Evolutionary conservation across 1,284 basidiomycete genomes (phyloP).

Genomic region (Laetiporus sulphureus): DNA sequence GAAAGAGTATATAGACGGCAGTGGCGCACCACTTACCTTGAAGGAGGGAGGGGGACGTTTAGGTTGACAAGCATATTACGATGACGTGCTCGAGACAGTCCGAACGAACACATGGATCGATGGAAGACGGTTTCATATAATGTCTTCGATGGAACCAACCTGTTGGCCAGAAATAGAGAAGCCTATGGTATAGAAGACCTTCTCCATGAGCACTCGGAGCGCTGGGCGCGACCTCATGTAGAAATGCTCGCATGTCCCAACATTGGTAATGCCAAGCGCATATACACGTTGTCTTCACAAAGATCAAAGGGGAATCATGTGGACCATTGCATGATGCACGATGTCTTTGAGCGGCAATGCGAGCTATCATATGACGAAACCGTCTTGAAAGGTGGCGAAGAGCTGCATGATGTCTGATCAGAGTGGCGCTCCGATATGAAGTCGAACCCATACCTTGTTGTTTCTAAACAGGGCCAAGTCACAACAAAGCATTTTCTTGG

Average conservation of each 20-base stretch:
- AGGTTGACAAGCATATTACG: slow-evolving; percentile 29
- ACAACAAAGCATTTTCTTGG: slow-evolving; percentile 23
- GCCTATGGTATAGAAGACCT: slow-evolving; percentile 23
- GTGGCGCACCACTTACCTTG: slow-evolving; percentile 34
- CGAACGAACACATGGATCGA: too few relatives aligned
- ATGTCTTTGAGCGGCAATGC: too few relatives aligned
- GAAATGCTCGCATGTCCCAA: too few relatives aligned
- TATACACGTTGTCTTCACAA: slow-evolving; percentile 25
- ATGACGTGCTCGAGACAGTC: slow-evolving; percentile 31
- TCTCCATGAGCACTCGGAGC: too few relatives aligned
- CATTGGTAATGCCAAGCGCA: neutral
- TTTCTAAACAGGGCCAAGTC: slow-evolving; percentile 25
- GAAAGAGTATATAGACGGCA: too few relatives aligned
- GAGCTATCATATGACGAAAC: too few relatives aligned
- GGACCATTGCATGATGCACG: too few relatives aligned
- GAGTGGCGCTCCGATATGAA: neutral
- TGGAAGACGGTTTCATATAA: too few relatives aligned
- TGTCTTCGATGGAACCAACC: too few relatives aligned
- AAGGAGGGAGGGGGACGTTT: slow-evolving; percentile 33
- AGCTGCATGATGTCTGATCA: too few relatives aligned
- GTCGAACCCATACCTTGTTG: slow-evolving; percentile 24
- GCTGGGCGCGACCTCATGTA: too few relatives aligned
- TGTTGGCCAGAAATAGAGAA: slow-evolving; percentile 29
- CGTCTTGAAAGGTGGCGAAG: too few relatives aligned
- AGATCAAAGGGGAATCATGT: slow-evolving; percentile 27